Base-by-base conservation (phyloP, 768 basidiomycete genomes). In the Leccinum pellstonianum region DNA sequence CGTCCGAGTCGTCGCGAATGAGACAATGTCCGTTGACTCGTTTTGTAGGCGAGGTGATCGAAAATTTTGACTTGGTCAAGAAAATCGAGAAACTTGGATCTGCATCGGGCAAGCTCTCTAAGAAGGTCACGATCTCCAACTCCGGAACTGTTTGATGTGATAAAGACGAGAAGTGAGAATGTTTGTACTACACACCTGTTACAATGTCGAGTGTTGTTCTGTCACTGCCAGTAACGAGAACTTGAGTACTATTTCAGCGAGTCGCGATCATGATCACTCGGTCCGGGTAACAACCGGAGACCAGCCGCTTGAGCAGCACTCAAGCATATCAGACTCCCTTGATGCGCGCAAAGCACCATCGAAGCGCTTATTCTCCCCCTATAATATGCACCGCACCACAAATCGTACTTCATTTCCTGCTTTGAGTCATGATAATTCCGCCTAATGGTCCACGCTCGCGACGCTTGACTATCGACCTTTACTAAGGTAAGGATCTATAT, bases 21-120 rank as follows among this genome's bases (percentile, higher is more conserved):
- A 15, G 35, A 33, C 4, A 5, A 41, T 38, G 15, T 19, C 2
- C 29, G 3, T 38, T 29, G 2, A 47, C 29, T 2, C 47, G 4
- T 12, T 19, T 23, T 9, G 33, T 19, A 64, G 63, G 63, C 0
- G 63, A 64, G 11, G 63, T 64, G 41, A 29, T 62, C 6, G 23
- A 62, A 5, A 41, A 48, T 5, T 0, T 19, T 1, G 4, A 10
- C 0, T 0, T 64, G 33, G 64, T 64, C 52, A 17, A 41, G 35
- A 1, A 0, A 15, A 9, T 64, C 15, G 63, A 64, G 35, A 2
- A 0, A 1, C 1, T 7, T 4, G 63, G 63, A 3, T 6, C 41
- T 21, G 1, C 2, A 19, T 52, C 51, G 5, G 51, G 51, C 11
- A 47, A 19, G 2, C 4, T 19, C 0, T 8, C 3, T 0, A 4